phyloP scores from a whole-genome alignment of 1,284 basidiomycete genomes.

The Ceratobasidium sp. region DNA sequence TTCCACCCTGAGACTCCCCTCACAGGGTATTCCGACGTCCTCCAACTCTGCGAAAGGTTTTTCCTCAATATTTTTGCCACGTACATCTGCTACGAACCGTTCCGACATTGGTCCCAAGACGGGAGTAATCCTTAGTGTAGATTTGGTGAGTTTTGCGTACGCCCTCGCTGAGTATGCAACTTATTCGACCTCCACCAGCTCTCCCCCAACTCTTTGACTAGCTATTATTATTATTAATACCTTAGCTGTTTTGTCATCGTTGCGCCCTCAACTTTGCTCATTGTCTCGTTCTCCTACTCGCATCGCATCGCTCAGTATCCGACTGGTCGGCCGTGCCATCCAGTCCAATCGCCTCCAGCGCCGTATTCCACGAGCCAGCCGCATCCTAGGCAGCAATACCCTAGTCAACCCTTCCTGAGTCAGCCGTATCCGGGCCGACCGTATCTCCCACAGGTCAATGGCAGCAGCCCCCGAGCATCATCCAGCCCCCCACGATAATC shows the following conservation, averaged over 20 bases:
- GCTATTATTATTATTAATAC: too few species aligned
- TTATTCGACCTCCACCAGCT: too few species aligned
- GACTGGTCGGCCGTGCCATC: neutral
- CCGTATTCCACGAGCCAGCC: neutral
- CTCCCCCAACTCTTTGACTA: too few species aligned
- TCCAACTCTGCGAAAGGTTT: conserved; percentile 5
- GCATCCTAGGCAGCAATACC: conserved; percentile 9
- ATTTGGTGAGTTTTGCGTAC: neutral
- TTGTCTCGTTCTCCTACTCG: too few species aligned
- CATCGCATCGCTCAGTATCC: neutral
- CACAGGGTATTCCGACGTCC: neutral
- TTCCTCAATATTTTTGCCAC: conserved; percentile 29
- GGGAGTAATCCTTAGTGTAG: neutral
- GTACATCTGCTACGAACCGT: conserved; percentile 6
- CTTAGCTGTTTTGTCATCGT: too few species aligned
- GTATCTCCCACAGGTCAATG: neutral
- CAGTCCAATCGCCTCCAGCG: neutral
- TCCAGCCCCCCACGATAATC: conserved; percentile 33
- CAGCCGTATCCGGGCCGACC: conserved; percentile 24
- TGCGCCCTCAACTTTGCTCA: too few species aligned
- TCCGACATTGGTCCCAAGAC: conserved; percentile 31
- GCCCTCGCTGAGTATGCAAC: too few species aligned
- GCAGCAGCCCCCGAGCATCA: conserved; percentile 32
- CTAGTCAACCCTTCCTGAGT: neutral
- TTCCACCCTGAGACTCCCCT: neutral